Percentiles rank a stretch among this genome's conserved stretches.
These are phyloP conservation scores for Penicillium odoratum DNA, from an alignment of 495 filamentous ascomycete species.

Conservation along the genomic window DNA sequence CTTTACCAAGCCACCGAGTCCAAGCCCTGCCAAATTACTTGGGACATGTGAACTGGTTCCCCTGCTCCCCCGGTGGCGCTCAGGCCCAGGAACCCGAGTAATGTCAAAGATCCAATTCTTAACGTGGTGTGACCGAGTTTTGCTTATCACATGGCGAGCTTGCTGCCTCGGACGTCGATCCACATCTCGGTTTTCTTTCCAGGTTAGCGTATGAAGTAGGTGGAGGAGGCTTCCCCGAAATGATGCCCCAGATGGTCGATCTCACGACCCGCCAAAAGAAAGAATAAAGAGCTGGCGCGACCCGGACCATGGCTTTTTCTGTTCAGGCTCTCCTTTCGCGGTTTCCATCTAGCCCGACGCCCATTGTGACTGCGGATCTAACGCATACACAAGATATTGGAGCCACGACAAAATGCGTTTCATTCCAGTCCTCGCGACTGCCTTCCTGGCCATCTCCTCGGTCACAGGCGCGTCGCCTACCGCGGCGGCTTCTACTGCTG, in stretches of 20 bases:
- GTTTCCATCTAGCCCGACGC: constrained; percentile 23
- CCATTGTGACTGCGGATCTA: constrained; percentile 16
- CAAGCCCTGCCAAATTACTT: background rate
- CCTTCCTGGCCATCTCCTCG: constrained; percentile 23
- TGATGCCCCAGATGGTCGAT: constrained; percentile 19
- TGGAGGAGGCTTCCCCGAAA: constrained; percentile 17
- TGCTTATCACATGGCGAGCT: constrained; percentile 5
- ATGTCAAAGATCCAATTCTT: background rate
- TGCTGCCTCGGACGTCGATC: constrained; percentile 12
- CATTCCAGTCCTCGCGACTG: constrained; percentile 28
- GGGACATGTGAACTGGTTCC: background rate
- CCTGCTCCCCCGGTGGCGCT: background rate
- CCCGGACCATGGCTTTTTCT: constrained; percentile 2
- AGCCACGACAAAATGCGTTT: constrained; percentile 27
- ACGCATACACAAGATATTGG: constrained; percentile 13
- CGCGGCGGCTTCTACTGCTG: constrained; percentile 10
- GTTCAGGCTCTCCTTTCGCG: constrained; percentile 24
- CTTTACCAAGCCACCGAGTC: background rate
- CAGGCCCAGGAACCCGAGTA: background rate
- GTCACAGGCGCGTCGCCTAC: constrained; percentile 24
- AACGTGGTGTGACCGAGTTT: background rate
- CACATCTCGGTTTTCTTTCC: constrained; percentile 9
- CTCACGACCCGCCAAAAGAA: constrained; percentile 24
- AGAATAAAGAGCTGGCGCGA: constrained; percentile 29
- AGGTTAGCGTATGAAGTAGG: constrained; percentile 6